Conservation (phyloP, 805 yeast genomes). For the Pichia ethanolica region DNA sequence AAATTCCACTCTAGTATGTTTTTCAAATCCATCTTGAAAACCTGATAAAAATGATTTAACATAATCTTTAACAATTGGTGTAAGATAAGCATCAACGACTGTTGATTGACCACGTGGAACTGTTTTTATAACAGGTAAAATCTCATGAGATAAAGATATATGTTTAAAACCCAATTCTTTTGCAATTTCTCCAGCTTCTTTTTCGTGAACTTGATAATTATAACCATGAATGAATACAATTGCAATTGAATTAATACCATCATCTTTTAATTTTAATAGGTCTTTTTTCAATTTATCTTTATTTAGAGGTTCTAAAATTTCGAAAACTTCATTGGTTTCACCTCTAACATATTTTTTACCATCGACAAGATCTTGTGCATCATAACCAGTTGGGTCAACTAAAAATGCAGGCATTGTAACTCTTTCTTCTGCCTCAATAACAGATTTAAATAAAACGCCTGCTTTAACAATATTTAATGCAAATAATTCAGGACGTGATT, state of each 20-base stretch:
- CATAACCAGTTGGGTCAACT: conserved; percentile 40
- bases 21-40: conserved; percentile 41
- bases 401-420: conserved; percentile 46
- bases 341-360: conserved; percentile 42
- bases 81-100: conserved; percentile 74
- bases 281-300: conserved; percentile 32
- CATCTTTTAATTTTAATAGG: conserved; percentile 38
- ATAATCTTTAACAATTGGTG: conserved; percentile 69
- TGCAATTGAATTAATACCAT: conserved; percentile 64
- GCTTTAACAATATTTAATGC: conserved; percentile 71
- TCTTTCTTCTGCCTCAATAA: conserved; percentile 83
- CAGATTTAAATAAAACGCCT: conserved; percentile 62
- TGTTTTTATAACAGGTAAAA: conserved; percentile 73
- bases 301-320: conserved; percentile 48
- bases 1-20: conserved; percentile 42
- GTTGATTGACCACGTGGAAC: conserved; percentile 73
- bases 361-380: conserved; percentile 60
- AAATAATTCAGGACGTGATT: conserved; percentile 84
- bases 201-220: conserved; percentile 66
- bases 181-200: conserved; percentile 54
- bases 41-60: conserved; percentile 58
- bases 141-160: conserved; percentile 58
- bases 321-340: conserved; percentile 58
- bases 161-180: conserved; percentile 57
- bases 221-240: conserved; percentile 68